Evolutionary conservation across 2,329 filamentous ascomycete species (phyloP).

Genomic region (Talaromyces sp.): DNA sequence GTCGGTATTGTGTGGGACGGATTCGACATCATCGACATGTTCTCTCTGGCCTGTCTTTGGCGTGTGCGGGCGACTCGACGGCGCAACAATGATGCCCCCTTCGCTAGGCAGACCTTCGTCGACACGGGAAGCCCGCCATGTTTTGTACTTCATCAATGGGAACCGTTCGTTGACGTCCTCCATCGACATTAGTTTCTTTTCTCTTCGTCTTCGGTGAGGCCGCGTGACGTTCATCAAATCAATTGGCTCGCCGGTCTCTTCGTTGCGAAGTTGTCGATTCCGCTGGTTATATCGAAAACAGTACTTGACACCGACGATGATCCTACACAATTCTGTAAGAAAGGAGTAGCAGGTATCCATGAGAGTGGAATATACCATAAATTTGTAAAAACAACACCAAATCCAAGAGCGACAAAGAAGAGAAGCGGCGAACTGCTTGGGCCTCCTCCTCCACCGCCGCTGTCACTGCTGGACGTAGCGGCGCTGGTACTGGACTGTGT

Average conservation of each 20-base stretch:
- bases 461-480: conserved; percentile 16
- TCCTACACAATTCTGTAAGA: conserved; percentile 55
- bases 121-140: conserved; percentile 79
- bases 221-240: conserved; percentile 79
- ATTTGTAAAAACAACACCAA: conserved; percentile 98
- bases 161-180: conserved; percentile 98
- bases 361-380: conserved; percentile 67
- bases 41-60: conserved; percentile 59
- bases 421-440: conserved; percentile 69
- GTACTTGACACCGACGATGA: conserved; percentile 98
- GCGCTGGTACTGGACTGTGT: conserved; percentile 20
- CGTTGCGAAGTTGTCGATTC: conserved; percentile 69
- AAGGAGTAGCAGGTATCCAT: neutral
- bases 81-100: conserved; percentile 74
- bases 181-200: conserved; percentile 99
- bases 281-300: conserved; percentile 98
- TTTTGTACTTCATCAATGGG: conserved; percentile 92
- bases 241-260: conserved; percentile 82
- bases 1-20: conserved; percentile 15
- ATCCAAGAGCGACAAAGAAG: conserved; percentile 93
- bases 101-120: conserved; percentile 75
- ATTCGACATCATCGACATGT: conserved; percentile 18
- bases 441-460: conserved; percentile 24
- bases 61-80: conserved; percentile 66
- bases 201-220: conserved; percentile 77